Evolutionary conservation across 1,284 basidiomycete genomes (phyloP), one percentile per base, ranked within the genome.

Genomic region (Boletus sp.): DNA sequence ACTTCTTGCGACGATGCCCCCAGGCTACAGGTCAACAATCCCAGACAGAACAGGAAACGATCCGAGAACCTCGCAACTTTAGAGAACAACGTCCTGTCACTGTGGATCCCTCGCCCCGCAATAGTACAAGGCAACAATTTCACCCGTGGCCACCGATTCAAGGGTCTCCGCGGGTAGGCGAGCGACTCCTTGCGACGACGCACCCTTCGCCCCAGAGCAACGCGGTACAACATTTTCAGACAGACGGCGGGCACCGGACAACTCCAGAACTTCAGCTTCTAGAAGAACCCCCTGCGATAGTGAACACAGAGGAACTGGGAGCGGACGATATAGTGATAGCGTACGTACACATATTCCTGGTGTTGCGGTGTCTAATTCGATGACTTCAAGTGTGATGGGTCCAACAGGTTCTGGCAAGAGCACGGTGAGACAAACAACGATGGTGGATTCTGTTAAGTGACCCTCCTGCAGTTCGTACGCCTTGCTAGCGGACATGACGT

Each of bases 321-420:
- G 8, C 47, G 4, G 53, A 63, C 14, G 68, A 69, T 37, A 38
- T 69, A 8, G 61, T 65, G 10, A 71, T 69, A 57, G 68, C 62
- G 68, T 71, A 46, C 11, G 69, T 69, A 51, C 19, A n/a, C 8
- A n/a, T n/a, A 38, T 3, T 38, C 21, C 31, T 2, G 8, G 23
- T 2, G 11, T 11, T 40, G 4, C 50, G 33, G 1, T 35, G 14
- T 53, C 23, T 59, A n/a, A 63, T 2, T 30, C 19, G 10, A 21
- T 17, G 7, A 52, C 16, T 2, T 3, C 13, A 25, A 72, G 71
- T 31, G 53, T 72, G 17, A 68, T 74, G 56, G 71, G 70, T 4
- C 62, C 69, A 23, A 65, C 65, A 16, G 67, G 70, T 1, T 61
- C 68, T 19, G 69, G 71, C 6, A 72, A 69, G 54, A 71, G 63